Evolutionary conservation across 2,329 filamentous ascomycete genomes (phyloP), one percentile per base, ranked within the genome.

Genomic region (Ceratocystiopsis brevicomis): DNA sequence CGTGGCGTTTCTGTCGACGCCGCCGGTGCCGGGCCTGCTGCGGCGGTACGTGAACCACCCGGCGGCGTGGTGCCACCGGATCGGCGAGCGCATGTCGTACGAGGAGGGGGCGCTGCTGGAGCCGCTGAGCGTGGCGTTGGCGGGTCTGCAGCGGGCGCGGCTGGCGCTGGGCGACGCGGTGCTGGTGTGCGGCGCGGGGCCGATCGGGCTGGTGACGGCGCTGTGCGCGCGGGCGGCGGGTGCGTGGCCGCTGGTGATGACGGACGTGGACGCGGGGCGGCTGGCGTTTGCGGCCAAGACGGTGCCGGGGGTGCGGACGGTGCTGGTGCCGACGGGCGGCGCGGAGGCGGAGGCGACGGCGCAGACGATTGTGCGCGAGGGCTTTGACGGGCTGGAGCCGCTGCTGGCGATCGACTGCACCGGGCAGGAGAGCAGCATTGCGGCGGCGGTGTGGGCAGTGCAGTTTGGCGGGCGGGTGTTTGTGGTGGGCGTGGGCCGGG

Each of bases 381-480:
- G 75, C 3, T 80, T 90, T 53, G 82, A 79, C 32, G 83, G 81
- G 21, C 66, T 88, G 51, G 83, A 93, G 63, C 86, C 88, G 0
- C 72, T 78, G 16, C 66, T 94, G 43, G 78, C 78, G 13, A 72
- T 96, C 62, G 88, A 96, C 63, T 96, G 88, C 67, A 96, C 90
- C 0, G 90, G 90, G 41, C 85, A 94, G 15, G 87, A 95, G 67
- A 84, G 78, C 63, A 87, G 80, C 59, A 81, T 96, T 54, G 75
- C 76, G 6, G 71, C 82, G 25, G 85, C 86, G 43, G 88, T 95
- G 58, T 90, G 87, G 72, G 78, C 83, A 11, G 75, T 81, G 58
- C 92, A 88, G 64, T 96, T 96, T 55, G 90, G 88, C 51, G 88
- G 90, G 53, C 94, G 92, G 63, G 88, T 96, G 43, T 96, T 96